A percentile compares a stretch with the other conserved stretches of the same genome.
phyloP scores from a whole-genome alignment of 805 yeast species.

The Yarrowia hollandica region DNA sequence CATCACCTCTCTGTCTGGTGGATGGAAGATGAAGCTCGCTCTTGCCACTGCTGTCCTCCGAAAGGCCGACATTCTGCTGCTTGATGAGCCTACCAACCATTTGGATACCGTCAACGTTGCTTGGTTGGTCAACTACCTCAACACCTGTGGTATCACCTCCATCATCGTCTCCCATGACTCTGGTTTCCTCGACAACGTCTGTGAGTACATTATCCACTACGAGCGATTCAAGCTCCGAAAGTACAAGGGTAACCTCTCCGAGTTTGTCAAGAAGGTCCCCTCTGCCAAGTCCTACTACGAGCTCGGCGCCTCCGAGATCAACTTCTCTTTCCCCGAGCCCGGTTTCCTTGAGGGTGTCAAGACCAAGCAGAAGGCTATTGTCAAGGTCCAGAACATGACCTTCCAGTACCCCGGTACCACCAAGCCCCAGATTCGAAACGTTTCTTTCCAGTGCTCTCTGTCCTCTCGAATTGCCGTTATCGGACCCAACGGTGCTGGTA shows the following conservation, averaged over 20 bases:
- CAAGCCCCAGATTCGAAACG: constrained; percentile 89
- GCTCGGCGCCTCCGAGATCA: constrained; percentile 96
- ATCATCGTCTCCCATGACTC: constrained; percentile 99
- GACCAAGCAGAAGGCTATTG: constrained; percentile 99
- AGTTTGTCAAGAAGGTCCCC: constrained; percentile 98
- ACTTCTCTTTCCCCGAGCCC: constrained; percentile 98
- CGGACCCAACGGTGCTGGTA: constrained; percentile 99
- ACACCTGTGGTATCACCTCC: constrained; percentile 97
- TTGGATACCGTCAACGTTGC: constrained; percentile 99
- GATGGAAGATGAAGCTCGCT: constrained; percentile 99
- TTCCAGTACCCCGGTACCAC: constrained; percentile 99
- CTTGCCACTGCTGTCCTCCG: constrained; percentile 98
- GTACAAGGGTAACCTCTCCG: constrained; percentile 99
- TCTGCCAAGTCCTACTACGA: constrained; percentile 98
- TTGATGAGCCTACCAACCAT: constrained; percentile 99
- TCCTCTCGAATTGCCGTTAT: constrained; percentile 99
- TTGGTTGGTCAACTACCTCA: constrained; percentile 99
- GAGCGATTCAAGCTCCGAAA: constrained; percentile 99
- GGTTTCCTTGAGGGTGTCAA: constrained; percentile 99
- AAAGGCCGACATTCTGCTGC: constrained; percentile 94
- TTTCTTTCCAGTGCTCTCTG: constrained; percentile 97
- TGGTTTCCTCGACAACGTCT: constrained; percentile 97
- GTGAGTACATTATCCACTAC: constrained; percentile 98
- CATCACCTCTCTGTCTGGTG: constrained; percentile 97
- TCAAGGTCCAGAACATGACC: constrained; percentile 93